Percentiles rank a stretch among this genome's conserved stretches.
Evolutionary conservation across 108 stramenopile species (phyloP).

Genomic region (Fistulifera pelliculosa): DNA sequence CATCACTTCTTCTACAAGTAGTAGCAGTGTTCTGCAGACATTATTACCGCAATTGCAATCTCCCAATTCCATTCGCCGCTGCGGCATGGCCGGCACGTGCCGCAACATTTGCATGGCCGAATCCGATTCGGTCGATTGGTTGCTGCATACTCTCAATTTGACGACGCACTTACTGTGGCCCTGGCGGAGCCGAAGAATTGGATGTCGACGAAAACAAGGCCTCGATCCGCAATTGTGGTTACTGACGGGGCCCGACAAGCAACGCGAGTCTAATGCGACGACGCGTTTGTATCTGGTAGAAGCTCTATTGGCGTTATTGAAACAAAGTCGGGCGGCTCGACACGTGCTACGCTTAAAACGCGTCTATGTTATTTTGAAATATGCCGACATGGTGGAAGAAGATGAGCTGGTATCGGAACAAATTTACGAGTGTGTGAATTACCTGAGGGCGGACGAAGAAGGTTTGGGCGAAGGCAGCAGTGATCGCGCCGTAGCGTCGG

Average conservation of each 20-base stretch:
- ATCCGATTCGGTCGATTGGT: constrained; percentile 75
- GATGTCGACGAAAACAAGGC: constrained; percentile 69
- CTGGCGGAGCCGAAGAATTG: constrained; percentile 80
- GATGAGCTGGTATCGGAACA: constrained; percentile 70
- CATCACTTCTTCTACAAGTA: neutral
- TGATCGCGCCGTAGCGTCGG: constrained; percentile 37
- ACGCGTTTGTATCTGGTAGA: constrained; percentile 62
- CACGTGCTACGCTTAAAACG: constrained; percentile 50
- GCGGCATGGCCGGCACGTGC: constrained; percentile 72
- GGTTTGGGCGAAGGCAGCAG: constrained; percentile 75
- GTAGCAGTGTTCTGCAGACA: constrained; percentile 39
- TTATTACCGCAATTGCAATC: constrained; percentile 47
- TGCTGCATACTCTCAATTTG: constrained; percentile 57
- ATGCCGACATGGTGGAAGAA: constrained; percentile 81
- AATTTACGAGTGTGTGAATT: constrained; percentile 81
- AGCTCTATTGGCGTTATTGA: constrained; percentile 56
- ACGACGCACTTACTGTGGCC: constrained; percentile 44
- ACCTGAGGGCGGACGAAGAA: constrained; percentile 77
- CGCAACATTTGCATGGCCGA: constrained; percentile 78
- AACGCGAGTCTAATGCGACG: constrained; percentile 52
- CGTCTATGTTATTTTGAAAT: constrained; percentile 72
- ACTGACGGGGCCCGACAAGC: constrained; percentile 66
- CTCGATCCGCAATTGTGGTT: constrained; percentile 83
- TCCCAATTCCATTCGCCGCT: constrained; percentile 62
- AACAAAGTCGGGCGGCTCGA: constrained; percentile 56